Evolutionary conservation across 129 eudicot genomes (phyloP).

Genomic region (Centrapalus pauciflorus): DNA sequence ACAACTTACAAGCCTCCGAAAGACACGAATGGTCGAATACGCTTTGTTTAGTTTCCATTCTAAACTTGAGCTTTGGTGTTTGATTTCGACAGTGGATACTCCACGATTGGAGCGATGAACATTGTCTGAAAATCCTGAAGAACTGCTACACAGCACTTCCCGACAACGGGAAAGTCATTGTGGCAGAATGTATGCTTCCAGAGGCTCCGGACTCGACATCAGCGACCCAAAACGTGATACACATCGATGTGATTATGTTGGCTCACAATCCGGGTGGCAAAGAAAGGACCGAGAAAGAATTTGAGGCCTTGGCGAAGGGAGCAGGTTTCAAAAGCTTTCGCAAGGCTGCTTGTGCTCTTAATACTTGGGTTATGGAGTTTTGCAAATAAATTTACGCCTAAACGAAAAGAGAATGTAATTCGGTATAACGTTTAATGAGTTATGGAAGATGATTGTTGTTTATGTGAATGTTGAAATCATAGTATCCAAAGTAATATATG

Average conservation of each 20-base stretch:
- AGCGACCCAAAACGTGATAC: conserved; percentile 46
- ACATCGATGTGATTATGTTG: conserved; percentile 68
- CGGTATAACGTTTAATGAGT: background rate
- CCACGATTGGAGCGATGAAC: conserved; percentile 83
- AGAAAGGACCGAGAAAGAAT: conserved; percentile 74
- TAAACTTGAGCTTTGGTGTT: background rate
- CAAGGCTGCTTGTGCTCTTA: conserved; percentile 50
- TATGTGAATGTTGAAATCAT: no score
- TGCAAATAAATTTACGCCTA: conserved; percentile 19
- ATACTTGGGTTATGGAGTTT: conserved; percentile 69
- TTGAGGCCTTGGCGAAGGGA: conserved; percentile 53
- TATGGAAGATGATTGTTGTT: no score
- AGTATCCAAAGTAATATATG: no score
- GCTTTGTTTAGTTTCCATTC: background rate
- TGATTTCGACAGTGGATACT: conserved; percentile 55
- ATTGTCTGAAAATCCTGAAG: conserved; percentile 55
- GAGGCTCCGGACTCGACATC: conserved; percentile 53
- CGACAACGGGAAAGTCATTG: conserved; percentile 59
- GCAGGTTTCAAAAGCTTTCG: conserved; percentile 55
- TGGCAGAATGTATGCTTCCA: conserved; percentile 63
- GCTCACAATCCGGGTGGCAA: conserved; percentile 77
- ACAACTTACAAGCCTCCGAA: no score
- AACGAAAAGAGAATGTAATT: background rate
- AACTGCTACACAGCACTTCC: conserved; percentile 65
- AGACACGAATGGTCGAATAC: no score